Conservation (phyloP, 495 filamentous ascomycete genomes). For the Cladorrhinum samala region DNA sequence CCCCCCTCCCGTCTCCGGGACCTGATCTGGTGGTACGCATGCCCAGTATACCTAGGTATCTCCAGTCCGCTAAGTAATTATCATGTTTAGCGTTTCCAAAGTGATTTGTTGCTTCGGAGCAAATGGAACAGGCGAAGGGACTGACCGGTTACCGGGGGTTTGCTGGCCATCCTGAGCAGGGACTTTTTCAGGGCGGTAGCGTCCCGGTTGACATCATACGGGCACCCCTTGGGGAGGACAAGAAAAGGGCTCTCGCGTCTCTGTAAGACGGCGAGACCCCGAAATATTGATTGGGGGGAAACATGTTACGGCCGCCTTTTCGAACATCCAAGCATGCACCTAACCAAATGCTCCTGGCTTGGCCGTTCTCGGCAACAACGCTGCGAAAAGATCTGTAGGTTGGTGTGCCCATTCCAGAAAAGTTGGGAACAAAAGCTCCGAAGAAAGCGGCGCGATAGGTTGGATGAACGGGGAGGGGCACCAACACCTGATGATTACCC, state of each 20-base stretch:
- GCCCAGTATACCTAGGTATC: no score
- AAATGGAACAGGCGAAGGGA: no score
- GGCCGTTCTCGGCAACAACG: no score
- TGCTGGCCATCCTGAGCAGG: neutral
- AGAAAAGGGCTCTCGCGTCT: constrained; percentile 5
- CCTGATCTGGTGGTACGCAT: no score
- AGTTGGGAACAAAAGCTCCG: neutral
- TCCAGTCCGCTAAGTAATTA: no score
- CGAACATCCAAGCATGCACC: no score
- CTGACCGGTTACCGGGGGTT: neutral
- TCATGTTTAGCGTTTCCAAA: no score
- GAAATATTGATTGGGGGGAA: constrained; percentile 2
- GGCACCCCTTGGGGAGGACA: neutral
- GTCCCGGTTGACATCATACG: constrained; percentile 1
- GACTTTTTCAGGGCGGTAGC: constrained; percentile 6
- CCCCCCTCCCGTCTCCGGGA: neutral
- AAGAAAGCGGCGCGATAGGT: neutral
- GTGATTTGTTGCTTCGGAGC: no score
- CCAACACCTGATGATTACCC: neutral
- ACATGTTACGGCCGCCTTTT: constrained; percentile 1
- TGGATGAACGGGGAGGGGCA: neutral
- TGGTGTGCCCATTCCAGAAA: neutral
- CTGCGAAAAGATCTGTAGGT: no score
- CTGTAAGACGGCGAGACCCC: neutral
- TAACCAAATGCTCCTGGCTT: no score